phyloP scores from a whole-genome alignment of 805 yeast species.

The Torulaspora franciscae region DNA sequence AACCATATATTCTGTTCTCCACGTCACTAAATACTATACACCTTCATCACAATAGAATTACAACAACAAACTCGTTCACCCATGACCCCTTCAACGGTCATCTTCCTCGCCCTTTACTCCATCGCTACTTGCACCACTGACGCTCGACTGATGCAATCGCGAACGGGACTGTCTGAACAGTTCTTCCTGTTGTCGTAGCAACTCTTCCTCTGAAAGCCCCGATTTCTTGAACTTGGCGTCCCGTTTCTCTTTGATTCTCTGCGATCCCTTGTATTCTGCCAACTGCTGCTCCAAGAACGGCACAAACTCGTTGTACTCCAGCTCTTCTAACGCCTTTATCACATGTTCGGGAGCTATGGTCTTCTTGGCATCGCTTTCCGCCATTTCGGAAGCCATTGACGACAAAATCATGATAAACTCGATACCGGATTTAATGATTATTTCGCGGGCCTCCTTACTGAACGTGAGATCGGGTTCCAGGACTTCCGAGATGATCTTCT shows the following conservation, averaged over 20 bases:
- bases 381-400: slow-evolving; percentile 91
- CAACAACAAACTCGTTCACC: not conserved
- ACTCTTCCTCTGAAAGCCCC: slow-evolving; percentile 88
- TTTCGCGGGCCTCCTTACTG: slow-evolving; percentile 90
- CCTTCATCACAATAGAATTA: slow-evolving; percentile 3
- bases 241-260: slow-evolving; percentile 84
- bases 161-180: slow-evolving; percentile 75
- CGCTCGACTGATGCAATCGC: slow-evolving; percentile 43
- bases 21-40: slow-evolving; percentile 4
- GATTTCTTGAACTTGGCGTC: slow-evolving; percentile 90
- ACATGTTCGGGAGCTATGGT: slow-evolving; percentile 97
- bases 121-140: slow-evolving; percentile 14
- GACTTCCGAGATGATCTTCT: slow-evolving; percentile 86
- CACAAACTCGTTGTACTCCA: slow-evolving; percentile 82
- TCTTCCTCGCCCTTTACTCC: slow-evolving; percentile 19
- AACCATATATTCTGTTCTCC: not conserved
- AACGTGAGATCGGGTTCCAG: slow-evolving; percentile 83
- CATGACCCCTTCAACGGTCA: not conserved
- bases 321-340: slow-evolving; percentile 75
- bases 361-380: slow-evolving; percentile 92
- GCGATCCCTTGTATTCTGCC: slow-evolving; percentile 80
- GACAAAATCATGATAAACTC: slow-evolving; percentile 93
- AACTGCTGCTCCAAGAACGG: slow-evolving; percentile 75
- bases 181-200: slow-evolving; percentile 87
- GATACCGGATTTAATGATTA: slow-evolving; percentile 91